Base-by-base conservation (phyloP, 1,284 basidiomycete genomes). In the Grifola frondosa region DNA sequence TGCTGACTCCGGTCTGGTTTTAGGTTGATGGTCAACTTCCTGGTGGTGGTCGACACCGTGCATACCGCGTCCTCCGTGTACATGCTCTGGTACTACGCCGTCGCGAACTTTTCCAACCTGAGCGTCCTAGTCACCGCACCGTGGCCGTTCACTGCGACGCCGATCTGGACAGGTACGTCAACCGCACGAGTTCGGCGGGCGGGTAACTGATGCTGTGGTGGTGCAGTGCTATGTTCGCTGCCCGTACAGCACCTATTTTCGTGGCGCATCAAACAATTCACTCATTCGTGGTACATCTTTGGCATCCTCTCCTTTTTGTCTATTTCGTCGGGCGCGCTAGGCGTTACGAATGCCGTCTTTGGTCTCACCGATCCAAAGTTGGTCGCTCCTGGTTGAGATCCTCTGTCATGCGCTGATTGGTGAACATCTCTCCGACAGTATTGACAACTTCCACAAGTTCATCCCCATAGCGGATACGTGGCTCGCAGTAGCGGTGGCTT, bases 191-290 rank as follows among this genome's bases (percentile, higher is more conserved):
- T n/a, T n/a, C n/a, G n/a, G n/a, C n/a, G n/a, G 26, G 10, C n/a
- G 26, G 10, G 26, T 28, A n/a, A 28, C n/a, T 28, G 10, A 28
- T 28, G 10, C n/a, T 28, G 10, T 28, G 26, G n/a, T n/a, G n/a
- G 10, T 10, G 10, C n/a, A 10, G 10, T 28, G n/a, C 10, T 11
- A 26, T 40, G 2, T 44, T 46, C 4, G 28, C 30, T n/a, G 25
- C 49, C 49, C 11, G 44, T 48, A 17, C 49, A 50, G 42, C 41
- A 44, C 10, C 37, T 50, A 25, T 43, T 50, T 33, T 45, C 45
- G 10, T 50, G 46, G 44, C 44, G 49, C 30, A 48, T 50, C 25
- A 48, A 48, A 39, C 39, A 41, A 35, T 46, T 50, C 42, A 47
- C 46, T 6, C 41, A 44, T n/a, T 34, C 34, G 17, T 37, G 38